A percentile compares a stretch with the other conserved stretches of the same genome.
Evolutionary conservation across 805 yeast genomes (phyloP).

Genomic region (Candida coquimbonensis): DNA sequence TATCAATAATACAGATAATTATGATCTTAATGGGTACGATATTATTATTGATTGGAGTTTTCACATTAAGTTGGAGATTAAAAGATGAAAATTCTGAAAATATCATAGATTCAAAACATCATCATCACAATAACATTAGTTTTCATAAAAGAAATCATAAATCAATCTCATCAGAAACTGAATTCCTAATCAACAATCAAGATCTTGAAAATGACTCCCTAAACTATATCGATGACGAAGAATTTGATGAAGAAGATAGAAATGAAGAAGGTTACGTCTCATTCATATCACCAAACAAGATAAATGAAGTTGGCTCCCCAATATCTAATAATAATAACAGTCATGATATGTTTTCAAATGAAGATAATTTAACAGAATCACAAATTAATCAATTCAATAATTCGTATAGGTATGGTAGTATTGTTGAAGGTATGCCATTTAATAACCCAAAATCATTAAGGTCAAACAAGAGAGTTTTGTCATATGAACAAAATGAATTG

Average conservation of each 20-base stretch:
- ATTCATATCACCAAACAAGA: conserved; percentile 30
- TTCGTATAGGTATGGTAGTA: too few relatives aligned
- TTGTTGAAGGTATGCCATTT: too few relatives aligned
- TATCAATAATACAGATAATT: not conserved
- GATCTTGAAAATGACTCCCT: not conserved
- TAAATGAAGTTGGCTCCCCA: conserved; percentile 8
- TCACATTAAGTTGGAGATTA: conserved; percentile 71
- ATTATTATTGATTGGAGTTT: conserved; percentile 63
- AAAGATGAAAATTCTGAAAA: conserved; percentile 50
- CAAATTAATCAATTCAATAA: too few relatives aligned
- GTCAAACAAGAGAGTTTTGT: conserved; percentile 29
- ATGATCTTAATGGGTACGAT: conserved; percentile 46
- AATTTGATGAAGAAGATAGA: conserved; percentile 9
- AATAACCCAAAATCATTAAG: not conserved
- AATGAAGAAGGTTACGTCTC: conserved; percentile 27
- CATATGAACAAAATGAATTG: conserved; percentile 48
- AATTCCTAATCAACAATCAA: too few relatives aligned
- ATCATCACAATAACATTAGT: too few relatives aligned
- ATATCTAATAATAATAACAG: not conserved
- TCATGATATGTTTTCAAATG: too few relatives aligned
- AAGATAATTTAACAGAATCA: too few relatives aligned
- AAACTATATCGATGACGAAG: not conserved
- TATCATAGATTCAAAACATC: conserved; percentile 36
- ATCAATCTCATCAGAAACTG: not conserved
- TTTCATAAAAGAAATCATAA: not conserved